phyloP scores from a whole-genome alignment of 352 stramenopile species.

The Pythium sukuiense region DNA sequence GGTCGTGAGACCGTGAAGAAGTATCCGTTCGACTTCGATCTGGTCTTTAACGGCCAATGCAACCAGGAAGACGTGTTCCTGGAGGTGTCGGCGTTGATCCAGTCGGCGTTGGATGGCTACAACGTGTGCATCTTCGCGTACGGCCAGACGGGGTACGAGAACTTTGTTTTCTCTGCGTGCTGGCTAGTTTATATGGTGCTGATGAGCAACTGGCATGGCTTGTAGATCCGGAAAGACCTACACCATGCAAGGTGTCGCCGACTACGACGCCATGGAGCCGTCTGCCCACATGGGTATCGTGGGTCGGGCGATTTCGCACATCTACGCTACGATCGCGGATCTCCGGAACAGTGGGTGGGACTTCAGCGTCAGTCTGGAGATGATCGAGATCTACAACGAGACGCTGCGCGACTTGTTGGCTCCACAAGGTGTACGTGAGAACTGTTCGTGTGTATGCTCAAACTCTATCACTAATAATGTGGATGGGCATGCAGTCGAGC shows the following conservation, averaged over 20 bases:
- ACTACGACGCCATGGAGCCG: constrained; percentile 43
- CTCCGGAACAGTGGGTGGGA: constrained; percentile 67
- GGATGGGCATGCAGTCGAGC: constrained; percentile 31
- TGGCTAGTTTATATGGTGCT: not conserved
- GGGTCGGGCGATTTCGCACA: constrained; percentile 71
- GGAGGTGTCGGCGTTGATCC: constrained; percentile 94
- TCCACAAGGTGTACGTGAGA: constrained; percentile 41
- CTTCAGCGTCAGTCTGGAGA: constrained; percentile 71
- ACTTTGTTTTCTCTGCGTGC: too few species aligned
- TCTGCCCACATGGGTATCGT: constrained; percentile 79
- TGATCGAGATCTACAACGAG: constrained; percentile 99
- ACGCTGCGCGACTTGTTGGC: constrained; percentile 92
- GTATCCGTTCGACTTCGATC: constrained; percentile 96
- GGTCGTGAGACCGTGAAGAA: constrained; percentile 67
- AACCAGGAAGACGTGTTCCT: constrained; percentile 97
- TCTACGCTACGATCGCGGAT: constrained; percentile 69
- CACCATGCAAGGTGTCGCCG: constrained; percentile 76
- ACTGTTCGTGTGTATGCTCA: not conserved
- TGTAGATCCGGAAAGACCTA: constrained; percentile 85
- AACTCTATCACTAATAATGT: not conserved
- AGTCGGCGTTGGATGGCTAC: constrained; percentile 94
- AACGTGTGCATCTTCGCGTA: constrained; percentile 97
- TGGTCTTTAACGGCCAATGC: constrained; percentile 93
- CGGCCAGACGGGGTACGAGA: constrained; percentile 70
- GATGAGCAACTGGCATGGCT: not conserved